Base-by-base conservation (phyloP, 1,139 yeast genomes). In the Maudiozyma humilis region DNA sequence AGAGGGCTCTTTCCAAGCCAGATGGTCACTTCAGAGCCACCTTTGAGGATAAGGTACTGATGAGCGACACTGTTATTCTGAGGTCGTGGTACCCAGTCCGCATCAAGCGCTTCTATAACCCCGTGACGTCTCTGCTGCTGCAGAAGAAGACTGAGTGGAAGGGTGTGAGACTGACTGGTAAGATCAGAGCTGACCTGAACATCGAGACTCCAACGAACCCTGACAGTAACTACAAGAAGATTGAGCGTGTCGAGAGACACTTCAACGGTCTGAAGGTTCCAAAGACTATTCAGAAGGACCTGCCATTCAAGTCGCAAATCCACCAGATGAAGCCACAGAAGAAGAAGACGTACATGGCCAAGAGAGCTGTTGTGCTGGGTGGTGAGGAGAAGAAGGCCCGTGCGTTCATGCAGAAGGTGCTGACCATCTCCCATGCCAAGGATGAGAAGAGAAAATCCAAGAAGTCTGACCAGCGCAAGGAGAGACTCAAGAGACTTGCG, bases 1-100 rank as follows among this genome's bases (percentile, higher is more conserved):
- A 93, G 63, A 75, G 96, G 53, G 98, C 97, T 0, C 71, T 93
- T 50, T 77, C 95, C 6, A 84, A 84, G 54, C 96, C 97, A 0
- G 97, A 89, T 48, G 99, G 99, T n/a, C 82, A 85, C 63, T 93
- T 76, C 71, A 78, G 99, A 63, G 98, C 98, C n/a, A 82, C 97
- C 1, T 93, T 93, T 65, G 99, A 93, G 65, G 99, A 93, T 63
- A 91, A 89, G 67, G 77, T 91, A 33, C 73, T 89, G 49, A 76
- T 91, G 82, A 67, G 94, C 50, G 98, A 91, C 64, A 84, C 86
- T 42, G 76, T 93, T 13, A 82, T 91, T 56, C 69, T 93, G 62
- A 82, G 95, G 63, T 91, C 97, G 1, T 93, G 98, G 98, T 89
- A 88, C 63, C 97, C 97, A 1, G 93, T 93, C 38, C 78, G 78